These are phyloP conservation scores for Anthostomella pinea DNA, from an alignment of 2,329 filamentous ascomycete species.

Conservation along the genomic window DNA sequence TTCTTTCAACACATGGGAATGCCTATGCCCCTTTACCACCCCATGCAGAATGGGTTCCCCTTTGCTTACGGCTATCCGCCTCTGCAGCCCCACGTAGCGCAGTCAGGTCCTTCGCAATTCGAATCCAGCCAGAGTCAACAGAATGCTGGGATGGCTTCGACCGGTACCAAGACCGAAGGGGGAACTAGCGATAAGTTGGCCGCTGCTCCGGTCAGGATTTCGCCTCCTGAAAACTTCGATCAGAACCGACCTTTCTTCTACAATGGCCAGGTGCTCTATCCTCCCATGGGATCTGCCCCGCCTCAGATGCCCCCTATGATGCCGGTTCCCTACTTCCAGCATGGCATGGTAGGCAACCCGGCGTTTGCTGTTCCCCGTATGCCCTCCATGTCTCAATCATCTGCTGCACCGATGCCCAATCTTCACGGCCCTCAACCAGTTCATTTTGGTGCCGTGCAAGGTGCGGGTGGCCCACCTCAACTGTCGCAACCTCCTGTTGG, in stretches of 20 bases:
- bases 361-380: conserved; percentile 16
- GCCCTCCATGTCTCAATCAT: conserved; percentile 12
- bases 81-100: conserved; percentile 11
- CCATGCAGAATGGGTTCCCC: conserved; percentile 19
- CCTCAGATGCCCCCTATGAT: conserved; percentile 19
- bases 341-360: conserved; percentile 15
- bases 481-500: conserved; percentile 4
- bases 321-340: conserved; percentile 20
- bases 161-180: conserved; percentile 16
- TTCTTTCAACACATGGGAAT: conserved; percentile 27
- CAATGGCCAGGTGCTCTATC: conserved; percentile 45
- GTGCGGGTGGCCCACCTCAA: conserved; percentile 4
- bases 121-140: conserved; percentile 12
- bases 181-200: conserved; percentile 30
- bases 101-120: conserved; percentile 11
- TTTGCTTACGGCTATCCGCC: conserved; percentile 21
- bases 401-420: conserved; percentile 11
- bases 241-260: conserved; percentile 42
- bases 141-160: conserved; percentile 8
- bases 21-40: conserved; percentile 28
- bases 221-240: conserved; percentile 46
- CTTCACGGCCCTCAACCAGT: conserved; percentile 12
- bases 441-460: conserved; percentile 3
- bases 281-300: conserved; percentile 20
- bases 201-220: conserved; percentile 32